Evolutionary conservation across 2,329 filamentous ascomycete species (phyloP).

Genomic region (Cladorrhinum sp.): DNA sequence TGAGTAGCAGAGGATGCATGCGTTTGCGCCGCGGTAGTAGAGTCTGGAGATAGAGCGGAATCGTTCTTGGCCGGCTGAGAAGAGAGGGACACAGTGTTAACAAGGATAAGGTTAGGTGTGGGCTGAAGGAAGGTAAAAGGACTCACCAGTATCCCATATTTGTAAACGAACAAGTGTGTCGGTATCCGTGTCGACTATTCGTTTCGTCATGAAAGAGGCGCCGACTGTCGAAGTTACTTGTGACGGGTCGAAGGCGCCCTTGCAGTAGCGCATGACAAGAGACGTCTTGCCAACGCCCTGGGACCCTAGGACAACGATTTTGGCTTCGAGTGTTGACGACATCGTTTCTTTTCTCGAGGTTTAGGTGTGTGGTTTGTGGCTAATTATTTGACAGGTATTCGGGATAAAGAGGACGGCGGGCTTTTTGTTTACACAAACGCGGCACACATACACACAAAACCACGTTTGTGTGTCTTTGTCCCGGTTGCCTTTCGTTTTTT

Average conservation of each 20-base stretch:
- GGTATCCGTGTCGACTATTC: slow-evolving; percentile 76
- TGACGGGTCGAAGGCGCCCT: slow-evolving; percentile 66
- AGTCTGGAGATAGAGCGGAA: slow-evolving; percentile 92
- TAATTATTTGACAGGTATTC: not conserved
- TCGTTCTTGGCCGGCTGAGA: slow-evolving; percentile 80
- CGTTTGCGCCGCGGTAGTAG: slow-evolving; percentile 94
- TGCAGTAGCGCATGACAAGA: slow-evolving; percentile 72
- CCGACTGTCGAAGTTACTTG: slow-evolving; percentile 69
- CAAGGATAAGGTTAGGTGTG: too few relatives aligned
- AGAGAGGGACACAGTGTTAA: too few relatives aligned
- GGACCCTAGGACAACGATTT: slow-evolving; percentile 76
- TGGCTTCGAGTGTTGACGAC: slow-evolving; percentile 69
- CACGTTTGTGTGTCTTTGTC: not conserved
- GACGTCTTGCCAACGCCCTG: slow-evolving; percentile 80
- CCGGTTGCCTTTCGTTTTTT: not conserved
- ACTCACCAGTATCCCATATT: slow-evolving; percentile 84
- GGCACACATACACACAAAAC: not conserved
- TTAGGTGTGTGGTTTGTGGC: not conserved
- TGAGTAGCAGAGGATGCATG: slow-evolving; percentile 90
- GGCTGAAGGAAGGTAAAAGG: slow-evolving; percentile 12
- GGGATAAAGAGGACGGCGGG: not conserved
- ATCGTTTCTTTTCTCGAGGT: slow-evolving; percentile 9
- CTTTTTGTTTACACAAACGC: not conserved
- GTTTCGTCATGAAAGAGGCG: slow-evolving; percentile 76
- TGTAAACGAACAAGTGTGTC: slow-evolving; percentile 87